These are phyloP conservation scores for Beauveria caledonica DNA, from an alignment of 2,329 filamentous ascomycete species.

Conservation along the genomic window DNA sequence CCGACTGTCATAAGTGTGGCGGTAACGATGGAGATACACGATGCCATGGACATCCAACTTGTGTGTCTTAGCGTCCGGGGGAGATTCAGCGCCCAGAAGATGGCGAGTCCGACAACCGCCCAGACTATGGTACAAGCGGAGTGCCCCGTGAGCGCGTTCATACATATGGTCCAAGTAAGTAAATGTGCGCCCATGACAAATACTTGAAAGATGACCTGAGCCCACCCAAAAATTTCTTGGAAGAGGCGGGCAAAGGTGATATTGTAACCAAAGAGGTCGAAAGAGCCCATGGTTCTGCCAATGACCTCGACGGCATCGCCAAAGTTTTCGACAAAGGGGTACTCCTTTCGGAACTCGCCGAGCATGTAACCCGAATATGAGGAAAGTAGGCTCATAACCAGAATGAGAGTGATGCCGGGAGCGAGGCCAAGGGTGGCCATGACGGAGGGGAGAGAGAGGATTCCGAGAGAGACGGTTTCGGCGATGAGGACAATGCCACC, in stretches of 20 bases:
- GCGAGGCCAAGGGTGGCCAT: slow-evolving; percentile 64
- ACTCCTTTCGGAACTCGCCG: slow-evolving; percentile 63
- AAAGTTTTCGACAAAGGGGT: slow-evolving; percentile 60
- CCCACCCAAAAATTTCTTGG: slow-evolving; percentile 51
- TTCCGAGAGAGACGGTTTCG: slow-evolving; percentile 38
- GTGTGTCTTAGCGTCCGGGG: slow-evolving; percentile 56
- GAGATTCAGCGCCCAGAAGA: slow-evolving; percentile 52
- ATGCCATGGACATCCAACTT: slow-evolving; percentile 53
- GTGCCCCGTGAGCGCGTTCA: slow-evolving; percentile 55
- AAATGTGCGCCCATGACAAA: slow-evolving; percentile 64
- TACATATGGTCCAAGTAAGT: slow-evolving; percentile 58
- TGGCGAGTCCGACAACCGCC: slow-evolving; percentile 47
- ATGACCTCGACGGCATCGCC: slow-evolving; percentile 57
- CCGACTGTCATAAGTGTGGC: slow-evolving; percentile 58
- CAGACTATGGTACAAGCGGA: slow-evolving; percentile 57
- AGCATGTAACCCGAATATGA: slow-evolving; percentile 48
- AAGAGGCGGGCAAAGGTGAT: slow-evolving; percentile 44
- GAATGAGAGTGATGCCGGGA: slow-evolving; percentile 63
- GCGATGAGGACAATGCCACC: slow-evolving; percentile 36
- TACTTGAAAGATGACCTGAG: slow-evolving; percentile 53
- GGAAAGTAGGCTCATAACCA: slow-evolving; percentile 58
- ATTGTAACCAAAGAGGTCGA: slow-evolving; percentile 38
- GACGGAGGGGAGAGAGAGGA: slow-evolving; percentile 68
- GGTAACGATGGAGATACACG: slow-evolving; percentile 52
- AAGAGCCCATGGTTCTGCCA: slow-evolving; percentile 34